Conservation (phyloP, 2,329 filamentous ascomycete genomes). For the Hypoxylon sp. region DNA sequence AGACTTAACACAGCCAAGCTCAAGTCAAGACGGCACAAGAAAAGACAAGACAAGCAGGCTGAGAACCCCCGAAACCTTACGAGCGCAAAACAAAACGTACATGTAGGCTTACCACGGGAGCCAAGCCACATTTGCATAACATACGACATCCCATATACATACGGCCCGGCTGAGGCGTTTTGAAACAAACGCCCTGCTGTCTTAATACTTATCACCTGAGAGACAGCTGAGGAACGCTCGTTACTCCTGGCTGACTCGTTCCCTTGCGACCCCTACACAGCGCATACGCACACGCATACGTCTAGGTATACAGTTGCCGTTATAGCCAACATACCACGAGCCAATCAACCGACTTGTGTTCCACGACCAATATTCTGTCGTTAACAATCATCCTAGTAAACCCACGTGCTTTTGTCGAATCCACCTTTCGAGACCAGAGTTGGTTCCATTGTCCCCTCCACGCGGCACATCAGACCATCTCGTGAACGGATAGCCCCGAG, state of each 20-base stretch:
- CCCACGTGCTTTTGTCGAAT: constrained; percentile 39
- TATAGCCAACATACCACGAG: constrained; percentile 29
- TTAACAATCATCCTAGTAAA: constrained; percentile 32
- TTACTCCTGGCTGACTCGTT: constrained; percentile 20
- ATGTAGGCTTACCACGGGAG: constrained; percentile 17
- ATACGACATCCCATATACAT: constrained; percentile 33
- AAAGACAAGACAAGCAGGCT: constrained; percentile 20
- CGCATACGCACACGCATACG: neutral
- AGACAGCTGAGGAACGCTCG: constrained; percentile 15
- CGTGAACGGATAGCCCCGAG: constrained; percentile 40
- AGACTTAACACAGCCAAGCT: constrained; percentile 39
- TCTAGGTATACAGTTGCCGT: constrained; percentile 18
- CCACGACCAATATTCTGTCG: constrained; percentile 30
- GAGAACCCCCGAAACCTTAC: constrained; percentile 28
- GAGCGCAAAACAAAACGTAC: constrained; percentile 5
- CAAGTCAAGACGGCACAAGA: constrained; percentile 9
- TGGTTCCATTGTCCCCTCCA: constrained; percentile 19
- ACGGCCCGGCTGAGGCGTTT: constrained; percentile 4
- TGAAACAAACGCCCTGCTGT: constrained; percentile 17
- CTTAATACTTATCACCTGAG: constrained; percentile 14
- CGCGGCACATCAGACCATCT: constrained; percentile 36
- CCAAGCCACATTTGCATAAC: constrained; percentile 29
- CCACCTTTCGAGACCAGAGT: constrained; percentile 29
- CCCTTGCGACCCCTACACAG: constrained; percentile 13
- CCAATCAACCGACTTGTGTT: constrained; percentile 34